Evolutionary conservation across 1,284 basidiomycete species (phyloP).

Genomic region (Ceratobasidium sp.): DNA sequence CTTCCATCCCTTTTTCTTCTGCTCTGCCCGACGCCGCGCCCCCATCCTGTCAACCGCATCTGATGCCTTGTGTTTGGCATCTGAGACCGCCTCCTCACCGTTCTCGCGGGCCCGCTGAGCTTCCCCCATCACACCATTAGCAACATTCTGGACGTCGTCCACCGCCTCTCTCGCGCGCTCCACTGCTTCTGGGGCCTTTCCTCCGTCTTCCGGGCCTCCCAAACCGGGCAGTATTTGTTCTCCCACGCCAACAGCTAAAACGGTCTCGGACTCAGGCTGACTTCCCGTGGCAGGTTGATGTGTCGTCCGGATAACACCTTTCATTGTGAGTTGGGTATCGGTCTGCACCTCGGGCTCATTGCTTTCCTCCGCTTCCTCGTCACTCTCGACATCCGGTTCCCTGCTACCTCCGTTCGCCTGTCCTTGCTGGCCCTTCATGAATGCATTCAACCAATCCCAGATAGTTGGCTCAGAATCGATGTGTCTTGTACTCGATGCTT

Average conservation of each 20-base stretch:
- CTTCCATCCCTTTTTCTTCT: constrained; percentile 45
- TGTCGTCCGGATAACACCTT: constrained; percentile 54
- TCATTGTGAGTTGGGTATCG: constrained; percentile 49
- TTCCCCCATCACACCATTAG: constrained; percentile 42
- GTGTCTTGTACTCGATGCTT: constrained; percentile 28
- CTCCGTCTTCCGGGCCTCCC: constrained; percentile 52
- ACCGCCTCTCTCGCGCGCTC: constrained; percentile 44
- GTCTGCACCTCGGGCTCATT: constrained; percentile 43
- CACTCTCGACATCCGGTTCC: constrained; percentile 11
- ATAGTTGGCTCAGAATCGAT: constrained; percentile 41
- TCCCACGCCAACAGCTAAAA: constrained; percentile 55
- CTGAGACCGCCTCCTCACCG: constrained; percentile 45
- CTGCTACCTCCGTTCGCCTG: constrained; percentile 36
- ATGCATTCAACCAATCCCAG: constrained; percentile 50
- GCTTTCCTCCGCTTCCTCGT: constrained; percentile 33
- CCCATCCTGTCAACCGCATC: constrained; percentile 45
- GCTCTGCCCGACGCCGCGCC: constrained; percentile 43
- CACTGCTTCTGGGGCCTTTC: constrained; percentile 28
- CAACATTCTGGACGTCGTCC: constrained; percentile 45
- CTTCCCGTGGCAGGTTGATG: constrained; percentile 42
- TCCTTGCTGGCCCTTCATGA: constrained; percentile 44
- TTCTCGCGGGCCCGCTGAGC: constrained; percentile 46
- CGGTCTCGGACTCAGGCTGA: constrained; percentile 47
- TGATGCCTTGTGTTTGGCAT: constrained; percentile 43
- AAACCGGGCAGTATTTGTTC: constrained; percentile 58